phyloP scores from a whole-genome alignment of 1,284 basidiomycete genomes.

The Macrocystidia cucumis region DNA sequence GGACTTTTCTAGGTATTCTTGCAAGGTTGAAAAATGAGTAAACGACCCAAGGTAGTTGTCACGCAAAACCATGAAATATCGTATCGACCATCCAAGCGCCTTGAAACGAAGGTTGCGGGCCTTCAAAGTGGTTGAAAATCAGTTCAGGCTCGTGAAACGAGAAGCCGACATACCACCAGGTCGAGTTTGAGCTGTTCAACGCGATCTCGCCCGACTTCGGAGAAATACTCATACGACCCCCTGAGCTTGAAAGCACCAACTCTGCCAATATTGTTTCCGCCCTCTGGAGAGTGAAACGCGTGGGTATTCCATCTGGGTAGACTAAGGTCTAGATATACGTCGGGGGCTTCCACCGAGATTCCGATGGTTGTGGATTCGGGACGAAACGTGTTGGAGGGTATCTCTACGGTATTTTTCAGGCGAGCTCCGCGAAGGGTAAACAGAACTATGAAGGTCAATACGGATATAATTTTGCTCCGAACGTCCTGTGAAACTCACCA shows the following conservation, averaged over 20 bases:
- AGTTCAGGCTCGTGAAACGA: constrained; percentile 4
- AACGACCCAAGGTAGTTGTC: constrained; percentile 92
- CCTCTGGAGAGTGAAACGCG: constrained; percentile 55
- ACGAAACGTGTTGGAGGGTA: constrained; percentile 68
- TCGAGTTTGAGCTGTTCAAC: constrained; percentile 73
- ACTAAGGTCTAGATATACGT: constrained; percentile 50
- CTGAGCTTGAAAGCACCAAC: constrained; percentile 51
- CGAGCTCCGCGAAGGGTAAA: constrained; percentile 57
- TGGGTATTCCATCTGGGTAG: constrained; percentile 88
- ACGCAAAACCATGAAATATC: constrained; percentile 79
- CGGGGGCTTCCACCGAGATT: constrained; percentile 58
- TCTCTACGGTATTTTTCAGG: constrained; percentile 42
- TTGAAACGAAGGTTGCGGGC: constrained; percentile 54
- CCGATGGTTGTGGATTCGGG: constrained; percentile 64
- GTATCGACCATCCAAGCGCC: constrained; percentile 78
- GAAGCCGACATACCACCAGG: constrained; percentile 43
- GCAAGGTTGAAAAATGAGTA: constrained; percentile 83
- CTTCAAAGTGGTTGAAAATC: constrained; percentile 25
- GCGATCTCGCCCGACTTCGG: constrained; percentile 58
- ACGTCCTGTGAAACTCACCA: constrained; percentile 34
- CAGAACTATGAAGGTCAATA: constrained; percentile 44
- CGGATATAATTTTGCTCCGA: constrained; percentile 2
- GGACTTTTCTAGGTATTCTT: constrained; percentile 74
- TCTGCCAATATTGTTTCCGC: constrained; percentile 52
- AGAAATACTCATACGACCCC: constrained; percentile 71